Evolutionary conservation across 345 rosid species (phyloP), one percentile per base, ranked within the genome.

Genomic region (Noccaea bulbosa): DNA sequence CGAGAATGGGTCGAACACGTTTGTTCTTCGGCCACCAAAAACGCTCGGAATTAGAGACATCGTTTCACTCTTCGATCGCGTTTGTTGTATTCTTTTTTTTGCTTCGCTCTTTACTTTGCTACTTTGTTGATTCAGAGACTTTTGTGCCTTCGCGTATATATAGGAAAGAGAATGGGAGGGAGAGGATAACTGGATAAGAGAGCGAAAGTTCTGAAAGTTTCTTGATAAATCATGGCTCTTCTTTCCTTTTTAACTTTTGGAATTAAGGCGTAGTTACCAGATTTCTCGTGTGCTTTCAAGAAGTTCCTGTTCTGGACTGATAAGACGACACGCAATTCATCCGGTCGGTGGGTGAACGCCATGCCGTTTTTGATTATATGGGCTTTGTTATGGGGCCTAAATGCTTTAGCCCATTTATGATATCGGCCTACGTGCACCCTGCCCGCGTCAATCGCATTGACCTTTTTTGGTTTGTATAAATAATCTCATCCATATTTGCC

Each of bases 1-100:
- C 1, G 79, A 77, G n/a, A 74, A 73, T 1, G 83, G 81, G 11
- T 80, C 74, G 60, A 77, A 73, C n/a, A 80, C 59, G 50, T 77
- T 77, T 11, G 74, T 49, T 33, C 75, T 71, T 8, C 72, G 62
- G 15, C 77, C 77, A 6, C 74, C 71, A 10, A 70, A 66, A 43
- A 70, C n/a, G 53, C 74, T 75, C 1, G 79, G 77, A 45, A 63
- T 41, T 39, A 79, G 58, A 14, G 82, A 68, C 83, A 72, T 67
- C 4, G 10, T 71, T 48, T 38, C 37, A 39, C 43, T 56, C 22
- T 20, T 20, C 22, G 32, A 11, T 38, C 1, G 3, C 7, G 20
- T 50, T 71, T 22, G 35, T 39, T 22, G 7, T 20, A 20, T 20
- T 63, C 9, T 22, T 22, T 27, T 27, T 7, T 35, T 39, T n/a